phyloP scores from a whole-genome alignment of 192 early-diverging fungal species.

The Cetraspora pellucida region DNA sequence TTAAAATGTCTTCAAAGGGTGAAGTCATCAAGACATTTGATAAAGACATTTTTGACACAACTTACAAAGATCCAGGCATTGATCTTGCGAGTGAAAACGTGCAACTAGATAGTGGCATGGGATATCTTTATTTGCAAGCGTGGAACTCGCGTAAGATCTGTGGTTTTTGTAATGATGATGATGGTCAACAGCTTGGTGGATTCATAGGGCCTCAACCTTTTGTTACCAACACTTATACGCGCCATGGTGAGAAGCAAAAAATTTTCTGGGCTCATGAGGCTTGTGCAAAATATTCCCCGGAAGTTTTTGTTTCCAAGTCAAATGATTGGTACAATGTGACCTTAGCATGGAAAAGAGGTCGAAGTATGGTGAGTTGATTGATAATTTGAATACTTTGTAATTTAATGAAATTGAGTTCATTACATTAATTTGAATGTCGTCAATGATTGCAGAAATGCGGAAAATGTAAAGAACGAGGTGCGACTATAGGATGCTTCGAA shows the following conservation, averaged over 20 bases:
- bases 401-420: background rate
- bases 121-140: conserved; percentile 49
- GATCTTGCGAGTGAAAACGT: conserved; percentile 38
- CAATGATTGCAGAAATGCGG: conserved; percentile 66
- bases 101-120: conserved; percentile 50
- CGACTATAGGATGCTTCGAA: conserved; percentile 88
- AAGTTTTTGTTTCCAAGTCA: conserved; percentile 69
- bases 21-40: conserved; percentile 62
- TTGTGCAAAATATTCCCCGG: conserved; percentile 84
- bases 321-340: conserved; percentile 88
- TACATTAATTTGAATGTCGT: conserved; percentile 29
- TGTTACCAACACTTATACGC: conserved; percentile 51
- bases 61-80: conserved; percentile 36
- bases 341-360: conserved; percentile 68
- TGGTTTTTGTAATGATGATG: conserved; percentile 71
- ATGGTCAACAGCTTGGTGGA: conserved; percentile 44
- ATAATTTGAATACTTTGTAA: background rate
- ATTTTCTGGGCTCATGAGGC: conserved; percentile 85
- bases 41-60: conserved; percentile 56
- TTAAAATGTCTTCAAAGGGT: conserved; percentile 55
- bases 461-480: conserved; percentile 77
- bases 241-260: conserved; percentile 55
- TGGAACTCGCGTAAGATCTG: conserved; percentile 62
- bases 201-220: conserved; percentile 71
- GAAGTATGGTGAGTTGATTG: conserved; percentile 58